phyloP scores from a whole-genome alignment of 352 stramenopile genomes.

The Phytophthora syringae region DNA sequence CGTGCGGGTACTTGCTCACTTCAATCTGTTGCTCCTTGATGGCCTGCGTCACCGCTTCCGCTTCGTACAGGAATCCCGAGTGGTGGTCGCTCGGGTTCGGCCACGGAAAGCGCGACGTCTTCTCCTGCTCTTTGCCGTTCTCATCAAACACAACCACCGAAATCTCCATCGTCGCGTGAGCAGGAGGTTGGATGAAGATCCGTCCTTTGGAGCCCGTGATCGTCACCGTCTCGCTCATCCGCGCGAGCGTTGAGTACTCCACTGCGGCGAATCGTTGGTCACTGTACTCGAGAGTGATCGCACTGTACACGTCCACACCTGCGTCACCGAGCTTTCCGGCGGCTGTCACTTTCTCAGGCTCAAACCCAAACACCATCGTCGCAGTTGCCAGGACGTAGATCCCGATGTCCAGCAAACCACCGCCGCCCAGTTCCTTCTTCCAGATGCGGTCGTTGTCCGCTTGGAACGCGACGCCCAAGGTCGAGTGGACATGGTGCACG shows the following conservation, averaged over 20 bases:
- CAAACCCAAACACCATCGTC: slow-evolving; percentile 63
- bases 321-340: slow-evolving; percentile 52
- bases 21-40: slow-evolving; percentile 44
- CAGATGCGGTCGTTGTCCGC: slow-evolving; percentile 69
- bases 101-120: slow-evolving; percentile 26
- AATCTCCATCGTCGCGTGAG: slow-evolving; percentile 27
- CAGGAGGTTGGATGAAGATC: slow-evolving; percentile 62
- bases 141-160: slow-evolving; percentile 21
- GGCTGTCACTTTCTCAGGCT: slow-evolving; percentile 53
- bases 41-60: slow-evolving; percentile 46
- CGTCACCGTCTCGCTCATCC: slow-evolving; percentile 67
- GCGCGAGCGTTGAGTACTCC: slow-evolving; percentile 65
- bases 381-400: slow-evolving; percentile 84
- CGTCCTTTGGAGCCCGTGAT: slow-evolving; percentile 78
- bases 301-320: slow-evolving; percentile 63
- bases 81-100: slow-evolving; percentile 19
- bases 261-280: slow-evolving; percentile 56
- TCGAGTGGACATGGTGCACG: slow-evolving; percentile 54
- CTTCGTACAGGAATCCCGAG: slow-evolving; percentile 79
- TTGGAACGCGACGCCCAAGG: slow-evolving; percentile 32
- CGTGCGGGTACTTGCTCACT: slow-evolving; percentile 47
- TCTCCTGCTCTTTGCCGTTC: slow-evolving; percentile 11
- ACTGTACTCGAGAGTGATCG: slow-evolving; percentile 64
- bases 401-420: slow-evolving; percentile 80
- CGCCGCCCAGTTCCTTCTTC: slow-evolving; percentile 70